phyloP scores from a whole-genome alignment of 1,284 basidiomycete species.

The Vanrija pseudolonga region DNA sequence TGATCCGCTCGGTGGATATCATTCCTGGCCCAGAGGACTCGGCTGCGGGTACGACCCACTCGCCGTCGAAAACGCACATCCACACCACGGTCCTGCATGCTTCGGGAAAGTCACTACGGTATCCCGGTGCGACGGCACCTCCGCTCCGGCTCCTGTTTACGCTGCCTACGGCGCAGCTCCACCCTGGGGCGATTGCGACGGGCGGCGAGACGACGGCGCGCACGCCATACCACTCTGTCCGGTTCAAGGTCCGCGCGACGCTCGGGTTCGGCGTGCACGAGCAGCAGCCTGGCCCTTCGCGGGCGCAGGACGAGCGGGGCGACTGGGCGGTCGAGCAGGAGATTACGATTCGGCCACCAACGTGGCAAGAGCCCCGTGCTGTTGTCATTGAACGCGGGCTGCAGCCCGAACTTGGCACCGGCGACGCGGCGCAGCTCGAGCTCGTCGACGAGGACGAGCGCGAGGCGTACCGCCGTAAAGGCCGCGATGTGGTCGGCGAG shows the following conservation, averaged over 20 bases:
- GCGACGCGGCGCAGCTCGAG: slow-evolving; percentile 6
- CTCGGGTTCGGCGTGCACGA: slow-evolving; percentile 36
- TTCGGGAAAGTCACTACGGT: slow-evolving; percentile 47
- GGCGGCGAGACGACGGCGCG: slow-evolving; percentile 41
- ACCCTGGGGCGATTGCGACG: slow-evolving; percentile 19
- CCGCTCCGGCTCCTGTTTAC: slow-evolving; percentile 46
- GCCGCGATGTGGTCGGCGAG: slow-evolving; percentile 42
- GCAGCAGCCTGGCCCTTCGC: slow-evolving; percentile 4
- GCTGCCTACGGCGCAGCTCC: slow-evolving; percentile 33
- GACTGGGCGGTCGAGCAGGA: slow-evolving; percentile 34
- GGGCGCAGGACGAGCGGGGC: not conserved
- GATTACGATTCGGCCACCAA: slow-evolving; percentile 29
- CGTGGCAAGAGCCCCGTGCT: slow-evolving; percentile 35
- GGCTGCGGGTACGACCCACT: not conserved
- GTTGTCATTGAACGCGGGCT: slow-evolving; percentile 32
- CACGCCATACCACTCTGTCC: slow-evolving; percentile 36
- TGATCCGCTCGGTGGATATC: slow-evolving; percentile 32
- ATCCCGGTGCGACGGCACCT: slow-evolving; percentile 35
- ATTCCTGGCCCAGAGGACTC: not conserved
- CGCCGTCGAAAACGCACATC: slow-evolving; percentile 16
- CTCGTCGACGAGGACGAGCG: slow-evolving; percentile 31
- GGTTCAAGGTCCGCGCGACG: slow-evolving; percentile 39
- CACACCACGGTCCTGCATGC: slow-evolving; percentile 24
- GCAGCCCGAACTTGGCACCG: slow-evolving; percentile 14
- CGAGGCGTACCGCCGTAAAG: slow-evolving; percentile 47